These are phyloP conservation scores for Tagetes patula DNA, from an alignment of 129 eudicot genomes.

Conservation along the genomic window DNA sequence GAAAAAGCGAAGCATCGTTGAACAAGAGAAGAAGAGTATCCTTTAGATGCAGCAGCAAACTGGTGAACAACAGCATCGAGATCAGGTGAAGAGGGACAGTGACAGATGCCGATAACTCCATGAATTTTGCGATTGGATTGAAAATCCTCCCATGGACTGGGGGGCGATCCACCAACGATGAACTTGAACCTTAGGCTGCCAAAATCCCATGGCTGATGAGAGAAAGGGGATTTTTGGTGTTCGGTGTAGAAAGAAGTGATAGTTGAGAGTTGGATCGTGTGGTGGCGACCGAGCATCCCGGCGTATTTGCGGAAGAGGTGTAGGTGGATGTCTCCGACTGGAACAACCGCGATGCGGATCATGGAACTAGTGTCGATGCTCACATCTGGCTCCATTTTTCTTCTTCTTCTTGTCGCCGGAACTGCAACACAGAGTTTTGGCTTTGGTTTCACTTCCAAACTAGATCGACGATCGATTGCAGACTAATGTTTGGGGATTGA, in stretches of 20 bases:
- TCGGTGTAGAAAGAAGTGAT: constrained; percentile 90
- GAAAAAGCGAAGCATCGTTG: constrained; percentile 84
- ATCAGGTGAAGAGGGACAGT: constrained; percentile 86
- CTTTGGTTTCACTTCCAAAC: neutral
- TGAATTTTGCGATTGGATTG: constrained; percentile 82
- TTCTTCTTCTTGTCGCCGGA: neutral
- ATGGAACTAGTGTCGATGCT: constrained; percentile 83
- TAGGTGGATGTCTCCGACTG: constrained; percentile 65
- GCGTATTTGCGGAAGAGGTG: constrained; percentile 78
- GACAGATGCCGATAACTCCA: constrained; percentile 76
- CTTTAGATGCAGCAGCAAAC: constrained; percentile 49
- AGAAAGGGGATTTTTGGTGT: constrained; percentile 83
- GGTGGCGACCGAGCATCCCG: constrained; percentile 65
- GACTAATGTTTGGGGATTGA: neutral
- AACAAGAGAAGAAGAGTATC: constrained; percentile 66
- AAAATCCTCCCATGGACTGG: constrained; percentile 94
- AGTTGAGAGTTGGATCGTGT: constrained; percentile 61
- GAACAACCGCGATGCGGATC: constrained; percentile 83
- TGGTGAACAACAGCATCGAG: constrained; percentile 46
- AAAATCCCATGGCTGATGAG: constrained; percentile 88
- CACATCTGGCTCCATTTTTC: constrained; percentile 84
- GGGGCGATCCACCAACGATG: constrained; percentile 79
- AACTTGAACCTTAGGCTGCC: constrained; percentile 76
- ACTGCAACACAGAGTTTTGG: neutral
- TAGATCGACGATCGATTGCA: neutral